Percentiles rank a stretch among this genome's conserved stretches.
Conservation (phyloP, 108 stramenopile species). For the Epithemia pelagica region DNA sequence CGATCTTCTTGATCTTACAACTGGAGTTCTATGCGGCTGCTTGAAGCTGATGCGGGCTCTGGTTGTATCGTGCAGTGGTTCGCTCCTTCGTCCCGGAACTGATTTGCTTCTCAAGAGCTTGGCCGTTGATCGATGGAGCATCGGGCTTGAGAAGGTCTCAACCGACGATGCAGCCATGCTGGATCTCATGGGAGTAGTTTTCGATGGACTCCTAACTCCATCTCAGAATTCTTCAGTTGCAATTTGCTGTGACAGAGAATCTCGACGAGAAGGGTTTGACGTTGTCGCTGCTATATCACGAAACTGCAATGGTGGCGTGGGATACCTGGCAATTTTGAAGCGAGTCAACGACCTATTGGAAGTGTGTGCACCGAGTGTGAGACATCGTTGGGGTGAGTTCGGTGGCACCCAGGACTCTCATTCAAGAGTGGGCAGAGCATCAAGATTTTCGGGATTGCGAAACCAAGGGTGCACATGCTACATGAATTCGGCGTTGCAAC, state of each 20-base stretch:
- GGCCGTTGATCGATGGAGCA: conserved; percentile 47
- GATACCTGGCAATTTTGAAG: conserved; percentile 54
- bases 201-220: conserved; percentile 79
- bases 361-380: conserved; percentile 59
- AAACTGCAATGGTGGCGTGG: conserved; percentile 44
- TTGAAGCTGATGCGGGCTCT: conserved; percentile 64
- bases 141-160: background rate
- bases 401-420: conserved; percentile 20
- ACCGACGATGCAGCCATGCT: conserved; percentile 6
- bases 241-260: conserved; percentile 77
- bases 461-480: conserved; percentile 99
- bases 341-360: conserved; percentile 53
- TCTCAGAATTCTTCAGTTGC: conserved; percentile 43
- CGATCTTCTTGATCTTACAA: conserved; percentile 44
- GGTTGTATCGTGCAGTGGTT: conserved; percentile 49
- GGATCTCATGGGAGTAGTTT: conserved; percentile 82
- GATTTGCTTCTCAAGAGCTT: conserved; percentile 37
- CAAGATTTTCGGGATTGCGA: conserved; percentile 84
- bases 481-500: conserved; percentile 96
- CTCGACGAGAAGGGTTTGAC: conserved; percentile 73
- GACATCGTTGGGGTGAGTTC: conserved; percentile 70
- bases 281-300: conserved; percentile 63
- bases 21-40: conserved; percentile 81
- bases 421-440: conserved; percentile 29
- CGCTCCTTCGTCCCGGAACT: conserved; percentile 41